Percentiles rank a stretch among this genome's conserved stretches.
Evolutionary conservation across 1,139 yeast genomes (phyloP).

Genomic region (Candida albicans): DNA sequence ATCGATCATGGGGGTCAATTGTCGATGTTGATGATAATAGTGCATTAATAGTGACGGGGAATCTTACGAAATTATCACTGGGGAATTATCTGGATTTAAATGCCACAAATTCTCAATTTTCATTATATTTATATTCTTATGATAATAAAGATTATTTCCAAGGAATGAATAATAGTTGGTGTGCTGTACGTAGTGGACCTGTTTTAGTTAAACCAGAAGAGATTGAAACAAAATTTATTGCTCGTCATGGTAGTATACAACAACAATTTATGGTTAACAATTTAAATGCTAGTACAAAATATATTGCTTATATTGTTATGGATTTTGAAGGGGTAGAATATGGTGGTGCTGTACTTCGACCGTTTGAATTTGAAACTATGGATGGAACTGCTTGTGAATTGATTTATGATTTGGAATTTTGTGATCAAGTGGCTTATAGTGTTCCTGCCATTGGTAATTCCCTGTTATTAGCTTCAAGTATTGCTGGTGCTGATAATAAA

Average conservation of each 20-base stretch:
- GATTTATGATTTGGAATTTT: constrained; percentile 72
- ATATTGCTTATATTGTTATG: constrained; percentile 65
- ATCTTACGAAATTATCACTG: constrained; percentile 34
- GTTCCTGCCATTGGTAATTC: constrained; percentile 64
- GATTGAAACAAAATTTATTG: constrained; percentile 42
- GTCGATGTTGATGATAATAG: constrained; percentile 75
- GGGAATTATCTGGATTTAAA: constrained; percentile 23
- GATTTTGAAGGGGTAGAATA: constrained; percentile 41
- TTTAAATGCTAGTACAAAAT: constrained; percentile 59
- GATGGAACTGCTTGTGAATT: constrained; percentile 62
- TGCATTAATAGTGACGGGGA: constrained; percentile 69
- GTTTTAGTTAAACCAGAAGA: constrained; percentile 25
- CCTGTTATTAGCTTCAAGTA: neutral
- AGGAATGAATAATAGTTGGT: constrained; percentile 60
- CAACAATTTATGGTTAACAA: constrained; percentile 65
- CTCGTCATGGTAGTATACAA: constrained; percentile 49
- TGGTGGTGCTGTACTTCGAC: constrained; percentile 69
- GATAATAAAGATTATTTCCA: constrained; percentile 39
- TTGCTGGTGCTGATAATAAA: constrained; percentile 13
- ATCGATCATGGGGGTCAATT: constrained; percentile 54
- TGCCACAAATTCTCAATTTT: constrained; percentile 37
- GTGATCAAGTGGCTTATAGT: constrained; percentile 80
- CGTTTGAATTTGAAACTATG: constrained; percentile 63
- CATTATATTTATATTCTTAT: constrained; percentile 48
- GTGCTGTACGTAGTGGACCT: constrained; percentile 63